These are phyloP conservation scores for Rachicladosporium sp. DNA, from an alignment of 2,329 filamentous ascomycete species.

Conservation along the genomic window DNA sequence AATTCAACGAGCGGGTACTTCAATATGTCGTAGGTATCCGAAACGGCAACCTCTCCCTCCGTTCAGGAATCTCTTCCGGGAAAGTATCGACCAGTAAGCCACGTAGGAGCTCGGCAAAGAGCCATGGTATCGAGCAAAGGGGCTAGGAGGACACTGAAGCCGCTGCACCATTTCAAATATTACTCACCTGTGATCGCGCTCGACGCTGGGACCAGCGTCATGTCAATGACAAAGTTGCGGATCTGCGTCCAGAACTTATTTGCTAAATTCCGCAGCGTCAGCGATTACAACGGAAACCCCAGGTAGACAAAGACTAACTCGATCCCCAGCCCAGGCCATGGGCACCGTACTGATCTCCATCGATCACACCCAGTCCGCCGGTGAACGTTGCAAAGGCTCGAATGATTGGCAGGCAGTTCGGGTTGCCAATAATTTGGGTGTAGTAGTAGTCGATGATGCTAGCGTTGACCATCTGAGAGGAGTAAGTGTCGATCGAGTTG, in stretches of 20 bases:
- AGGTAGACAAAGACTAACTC: not conserved
- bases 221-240: slow-evolving; percentile 53
- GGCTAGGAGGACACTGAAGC: too few species aligned
- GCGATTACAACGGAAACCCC: too few species aligned
- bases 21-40: too few species aligned
- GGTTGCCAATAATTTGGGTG: slow-evolving; percentile 50
- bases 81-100: too few species aligned
- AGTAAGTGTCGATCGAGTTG: slow-evolving; percentile 7
- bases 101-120: too few species aligned
- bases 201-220: slow-evolving; percentile 35
- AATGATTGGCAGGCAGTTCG: slow-evolving; percentile 43
- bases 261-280: slow-evolving; percentile 24
- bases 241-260: slow-evolving; percentile 55
- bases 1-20: too few species aligned
- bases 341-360: slow-evolving; percentile 41
- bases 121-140: slow-evolving; percentile 8
- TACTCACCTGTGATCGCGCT: slow-evolving; percentile 3
- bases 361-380: slow-evolving; percentile 46
- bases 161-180: too few species aligned
- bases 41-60: too few species aligned
- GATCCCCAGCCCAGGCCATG: slow-evolving; percentile 23
- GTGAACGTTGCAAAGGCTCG: slow-evolving; percentile 41
- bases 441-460: slow-evolving; percentile 52
- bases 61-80: too few species aligned
- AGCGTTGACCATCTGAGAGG: slow-evolving; percentile 30